phyloP scores from a whole-genome alignment of 2,329 filamentous ascomycete species.

The Colletotrichum sp. region DNA sequence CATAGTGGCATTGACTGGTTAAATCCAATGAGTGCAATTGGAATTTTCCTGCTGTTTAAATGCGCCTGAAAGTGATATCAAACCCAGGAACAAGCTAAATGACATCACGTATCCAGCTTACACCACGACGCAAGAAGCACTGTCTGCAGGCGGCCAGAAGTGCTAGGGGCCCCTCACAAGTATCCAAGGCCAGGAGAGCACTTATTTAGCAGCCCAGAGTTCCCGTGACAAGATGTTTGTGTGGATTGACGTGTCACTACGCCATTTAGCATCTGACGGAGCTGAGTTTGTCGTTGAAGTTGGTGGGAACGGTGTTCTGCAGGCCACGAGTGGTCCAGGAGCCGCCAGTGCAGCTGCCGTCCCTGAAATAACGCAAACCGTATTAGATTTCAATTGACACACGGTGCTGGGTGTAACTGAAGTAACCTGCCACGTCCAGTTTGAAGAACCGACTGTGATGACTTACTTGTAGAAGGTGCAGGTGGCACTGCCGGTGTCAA shows the following conservation, averaged over 20 bases:
- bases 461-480: background rate
- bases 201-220: background rate
- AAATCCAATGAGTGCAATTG: background rate
- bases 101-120: background rate
- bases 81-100: background rate
- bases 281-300: background rate
- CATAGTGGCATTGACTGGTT: background rate
- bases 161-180: accelerated
- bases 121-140: background rate
- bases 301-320: background rate
- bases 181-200: background rate
- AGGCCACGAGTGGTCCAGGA: background rate
- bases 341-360: background rate
- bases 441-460: background rate
- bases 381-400: background rate
- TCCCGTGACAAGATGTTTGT: background rate
- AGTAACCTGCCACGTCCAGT: background rate
- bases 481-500: background rate
- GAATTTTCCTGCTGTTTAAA: background rate
- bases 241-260: background rate
- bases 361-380: background rate
- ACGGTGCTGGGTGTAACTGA: background rate
- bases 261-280: background rate
- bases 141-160: background rate
- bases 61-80: background rate